A percentile compares a stretch with the other conserved stretches of the same genome.
Conservation (phyloP, 1,139 yeast species). For the Lodderomyces metapsilosis region DNA sequence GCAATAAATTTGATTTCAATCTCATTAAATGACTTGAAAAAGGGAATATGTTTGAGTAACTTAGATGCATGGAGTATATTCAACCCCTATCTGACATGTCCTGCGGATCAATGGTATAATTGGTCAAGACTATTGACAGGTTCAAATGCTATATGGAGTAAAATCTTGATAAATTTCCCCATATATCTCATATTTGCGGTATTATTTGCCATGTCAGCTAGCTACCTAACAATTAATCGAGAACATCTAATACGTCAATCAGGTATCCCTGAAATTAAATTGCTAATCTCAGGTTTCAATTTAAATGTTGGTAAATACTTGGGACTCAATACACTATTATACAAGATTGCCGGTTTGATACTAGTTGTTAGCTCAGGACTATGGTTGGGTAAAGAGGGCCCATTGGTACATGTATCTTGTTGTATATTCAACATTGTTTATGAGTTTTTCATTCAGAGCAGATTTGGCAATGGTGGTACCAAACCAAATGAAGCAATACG, state of each 20-base stretch:
- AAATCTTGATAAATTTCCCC: constrained; percentile 35
- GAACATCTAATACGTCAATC: constrained; percentile 54
- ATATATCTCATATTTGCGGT: constrained; percentile 33
- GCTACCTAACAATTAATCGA: constrained; percentile 27
- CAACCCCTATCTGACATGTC: constrained; percentile 47
- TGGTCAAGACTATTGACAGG: constrained; percentile 37
- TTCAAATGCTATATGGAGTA: constrained; percentile 18
- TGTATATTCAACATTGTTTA: constrained; percentile 47
- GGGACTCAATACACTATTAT: constrained; percentile 44
- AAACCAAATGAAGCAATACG: constrained; percentile 49
- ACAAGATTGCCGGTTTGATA: constrained; percentile 55
- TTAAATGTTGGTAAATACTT: constrained; percentile 44
- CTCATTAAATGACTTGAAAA: constrained; percentile 63
- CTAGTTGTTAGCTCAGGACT: constrained; percentile 78
- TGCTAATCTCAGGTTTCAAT: constrained; percentile 60
- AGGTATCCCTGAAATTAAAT: constrained; percentile 71
- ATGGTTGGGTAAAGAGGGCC: constrained; percentile 94
- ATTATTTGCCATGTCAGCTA: constrained; percentile 26
- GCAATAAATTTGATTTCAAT: constrained; percentile 58
- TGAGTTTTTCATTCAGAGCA: constrained; percentile 26
- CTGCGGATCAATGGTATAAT: constrained; percentile 40
- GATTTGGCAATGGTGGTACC: constrained; percentile 11
- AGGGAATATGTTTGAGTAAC: constrained; percentile 38
- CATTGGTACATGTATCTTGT: constrained; percentile 83
- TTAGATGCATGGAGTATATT: constrained; percentile 35